Percentiles rank a stretch among this genome's conserved stretches.
Evolutionary conservation across 345 rosid species (phyloP).

Genomic region (Citrus australasica): DNA sequence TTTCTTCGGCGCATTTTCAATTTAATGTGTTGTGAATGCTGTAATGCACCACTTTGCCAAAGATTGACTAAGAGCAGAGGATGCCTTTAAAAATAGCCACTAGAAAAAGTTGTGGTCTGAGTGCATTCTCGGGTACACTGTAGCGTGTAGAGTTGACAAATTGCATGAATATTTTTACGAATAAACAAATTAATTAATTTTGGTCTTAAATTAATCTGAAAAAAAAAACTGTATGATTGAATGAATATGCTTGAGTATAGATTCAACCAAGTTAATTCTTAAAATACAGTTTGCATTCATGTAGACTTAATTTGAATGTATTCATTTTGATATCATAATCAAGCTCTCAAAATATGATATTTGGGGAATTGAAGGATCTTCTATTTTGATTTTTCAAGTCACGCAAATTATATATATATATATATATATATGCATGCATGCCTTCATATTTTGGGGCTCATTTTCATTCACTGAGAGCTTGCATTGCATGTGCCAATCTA

Average conservation of each 20-base stretch:
- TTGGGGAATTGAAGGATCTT: not conserved
- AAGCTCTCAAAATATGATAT: no score
- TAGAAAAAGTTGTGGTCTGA: not conserved
- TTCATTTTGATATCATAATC: no score
- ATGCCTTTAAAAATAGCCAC: not conserved
- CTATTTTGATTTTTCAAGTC: not conserved
- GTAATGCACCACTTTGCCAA: slow-evolving; percentile 8
- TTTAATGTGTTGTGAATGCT: not conserved
- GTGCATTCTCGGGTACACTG: not conserved
- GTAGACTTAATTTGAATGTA: not conserved
- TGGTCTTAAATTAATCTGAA: no score
- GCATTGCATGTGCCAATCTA: not conserved
- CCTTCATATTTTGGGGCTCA: not conserved
- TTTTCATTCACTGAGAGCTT: not conserved
- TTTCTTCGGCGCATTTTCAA: not conserved
- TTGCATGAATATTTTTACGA: no score
- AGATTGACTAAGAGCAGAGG: slow-evolving; percentile 4
- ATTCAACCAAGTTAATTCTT: no score
- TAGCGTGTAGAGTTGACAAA: no score
- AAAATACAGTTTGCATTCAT: not conserved
- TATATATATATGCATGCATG: not conserved
- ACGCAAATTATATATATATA: not conserved
- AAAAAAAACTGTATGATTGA: no score
- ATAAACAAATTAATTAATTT: no score
- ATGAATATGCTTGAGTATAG: no score